A percentile compares a stretch with the other conserved stretches of the same genome.
Evolutionary conservation across 2,329 filamentous ascomycete genomes (phyloP).

Genomic region (Penicillium oxalicum): DNA sequence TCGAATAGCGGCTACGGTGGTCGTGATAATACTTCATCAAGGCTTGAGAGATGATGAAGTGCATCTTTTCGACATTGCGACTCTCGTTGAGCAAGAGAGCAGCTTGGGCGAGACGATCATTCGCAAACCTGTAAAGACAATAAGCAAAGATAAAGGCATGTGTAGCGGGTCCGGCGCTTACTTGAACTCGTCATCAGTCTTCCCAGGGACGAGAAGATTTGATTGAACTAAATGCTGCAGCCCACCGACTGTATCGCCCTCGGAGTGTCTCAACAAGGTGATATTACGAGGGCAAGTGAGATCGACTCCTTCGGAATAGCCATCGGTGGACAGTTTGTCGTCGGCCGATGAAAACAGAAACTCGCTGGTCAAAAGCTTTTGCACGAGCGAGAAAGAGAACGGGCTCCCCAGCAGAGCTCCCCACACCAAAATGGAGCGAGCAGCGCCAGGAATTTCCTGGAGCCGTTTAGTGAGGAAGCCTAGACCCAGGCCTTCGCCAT

Average conservation of each 20-base stretch:
- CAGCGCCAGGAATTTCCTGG: slow-evolving; percentile 64
- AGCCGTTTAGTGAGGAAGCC: slow-evolving; percentile 76
- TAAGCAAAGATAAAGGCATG: slow-evolving; percentile 5
- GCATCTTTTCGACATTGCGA: slow-evolving; percentile 67
- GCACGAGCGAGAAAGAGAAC: slow-evolving; percentile 78
- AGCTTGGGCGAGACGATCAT: slow-evolving; percentile 79
- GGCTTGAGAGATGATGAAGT: slow-evolving; percentile 78
- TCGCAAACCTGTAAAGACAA: slow-evolving; percentile 57
- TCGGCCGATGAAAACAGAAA: slow-evolving; percentile 53
- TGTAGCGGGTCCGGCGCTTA: slow-evolving; percentile 9
- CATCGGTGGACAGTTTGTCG: slow-evolving; percentile 24
- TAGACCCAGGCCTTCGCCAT: slow-evolving; percentile 73
- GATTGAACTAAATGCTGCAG: slow-evolving; percentile 76
- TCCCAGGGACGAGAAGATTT: slow-evolving; percentile 74
- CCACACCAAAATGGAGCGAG: slow-evolving; percentile 80
- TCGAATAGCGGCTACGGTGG: slow-evolving; percentile 60
- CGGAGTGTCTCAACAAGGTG: slow-evolving; percentile 53
- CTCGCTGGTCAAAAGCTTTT: slow-evolving; percentile 68
- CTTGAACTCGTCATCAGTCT: slow-evolving; percentile 76
- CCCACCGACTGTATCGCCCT: slow-evolving; percentile 62
- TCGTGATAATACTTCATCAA: slow-evolving; percentile 68
- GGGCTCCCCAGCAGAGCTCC: slow-evolving; percentile 73
- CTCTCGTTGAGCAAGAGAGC: slow-evolving; percentile 64
- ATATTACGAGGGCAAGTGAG: slow-evolving; percentile 35
- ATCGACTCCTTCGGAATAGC: slow-evolving; percentile 26